These are phyloP conservation scores for Penicillium palitans DNA, from an alignment of 2,329 filamentous ascomycete genomes.

Conservation along the genomic window DNA sequence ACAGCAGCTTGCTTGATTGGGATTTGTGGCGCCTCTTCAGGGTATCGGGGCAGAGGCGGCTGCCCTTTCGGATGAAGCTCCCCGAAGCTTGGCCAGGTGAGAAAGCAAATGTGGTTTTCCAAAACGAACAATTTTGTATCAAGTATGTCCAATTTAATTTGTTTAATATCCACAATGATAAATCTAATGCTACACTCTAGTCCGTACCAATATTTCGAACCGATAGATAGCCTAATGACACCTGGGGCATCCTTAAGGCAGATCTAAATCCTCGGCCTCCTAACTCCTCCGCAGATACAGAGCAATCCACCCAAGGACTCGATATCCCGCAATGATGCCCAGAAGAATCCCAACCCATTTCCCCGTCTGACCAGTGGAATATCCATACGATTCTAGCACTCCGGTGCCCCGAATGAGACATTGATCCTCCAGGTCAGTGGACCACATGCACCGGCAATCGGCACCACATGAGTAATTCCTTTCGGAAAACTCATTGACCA, in stretches of 20 bases:
- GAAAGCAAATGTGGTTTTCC: not conserved
- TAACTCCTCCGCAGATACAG: constrained; percentile 37
- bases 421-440: constrained; percentile 59
- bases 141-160: not conserved
- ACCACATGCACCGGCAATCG: constrained; percentile 70
- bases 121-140: not conserved
- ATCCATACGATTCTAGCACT: constrained; percentile 70
- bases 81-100: not conserved
- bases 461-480: constrained; percentile 63
- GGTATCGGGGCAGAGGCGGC: not conserved
- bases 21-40: not conserved
- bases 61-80: not conserved
- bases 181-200: not conserved
- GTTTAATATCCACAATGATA: not conserved
- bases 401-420: constrained; percentile 71
- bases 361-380: constrained; percentile 61
- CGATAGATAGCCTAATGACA: not conserved
- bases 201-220: not conserved
- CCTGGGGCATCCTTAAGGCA: not conserved
- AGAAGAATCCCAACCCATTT: constrained; percentile 77
- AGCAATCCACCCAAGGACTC: constrained; percentile 66
- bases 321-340: constrained; percentile 71
- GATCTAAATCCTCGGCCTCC: not conserved
- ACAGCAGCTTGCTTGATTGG: not conserved
- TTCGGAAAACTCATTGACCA: constrained; percentile 79